phyloP scores from a whole-genome alignment of 768 basidiomycete genomes.

The Lentinula edodes region DNA sequence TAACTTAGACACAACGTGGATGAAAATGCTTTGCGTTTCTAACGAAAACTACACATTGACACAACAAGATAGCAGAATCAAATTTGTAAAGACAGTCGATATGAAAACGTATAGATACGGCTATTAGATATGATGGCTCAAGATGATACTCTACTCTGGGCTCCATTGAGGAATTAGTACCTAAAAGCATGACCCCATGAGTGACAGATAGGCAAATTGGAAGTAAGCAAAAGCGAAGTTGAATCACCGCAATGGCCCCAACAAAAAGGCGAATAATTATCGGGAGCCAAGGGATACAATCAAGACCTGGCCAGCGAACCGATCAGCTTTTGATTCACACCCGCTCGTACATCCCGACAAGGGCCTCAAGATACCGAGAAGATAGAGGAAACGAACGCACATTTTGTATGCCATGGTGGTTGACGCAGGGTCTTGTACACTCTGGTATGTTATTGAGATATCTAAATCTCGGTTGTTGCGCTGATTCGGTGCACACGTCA shows the following conservation, averaged over 20 bases:
- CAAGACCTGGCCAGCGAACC: constrained; percentile 61
- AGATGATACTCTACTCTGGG: not conserved
- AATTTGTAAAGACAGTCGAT: too few species aligned
- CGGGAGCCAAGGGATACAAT: constrained; percentile 26
- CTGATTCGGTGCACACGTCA: constrained; percentile 83
- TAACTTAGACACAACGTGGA: too few species aligned
- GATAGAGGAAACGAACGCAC: constrained; percentile 46
- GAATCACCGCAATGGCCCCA: not conserved
- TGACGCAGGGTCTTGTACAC: constrained; percentile 25
- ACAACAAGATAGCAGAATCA: not conserved
- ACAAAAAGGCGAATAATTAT: not conserved
- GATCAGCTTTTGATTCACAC: constrained; percentile 47
- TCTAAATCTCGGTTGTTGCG: constrained; percentile 95
- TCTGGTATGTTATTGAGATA: constrained; percentile 73
- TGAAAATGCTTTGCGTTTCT: not conserved
- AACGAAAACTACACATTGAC: not conserved
- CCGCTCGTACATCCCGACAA: constrained; percentile 11
- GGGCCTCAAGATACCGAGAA: constrained; percentile 9
- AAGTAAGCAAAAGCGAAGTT: not conserved
- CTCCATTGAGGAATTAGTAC: not conserved
- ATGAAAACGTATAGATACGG: not conserved
- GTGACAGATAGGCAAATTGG: not conserved
- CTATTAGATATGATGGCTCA: not conserved
- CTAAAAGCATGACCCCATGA: not conserved
- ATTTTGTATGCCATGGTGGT: constrained; percentile 71